Percentiles rank a stretch among this genome's conserved stretches.
Conservation (phyloP, 2,329 filamentous ascomycete genomes). For the Aureobasidium sp. region DNA sequence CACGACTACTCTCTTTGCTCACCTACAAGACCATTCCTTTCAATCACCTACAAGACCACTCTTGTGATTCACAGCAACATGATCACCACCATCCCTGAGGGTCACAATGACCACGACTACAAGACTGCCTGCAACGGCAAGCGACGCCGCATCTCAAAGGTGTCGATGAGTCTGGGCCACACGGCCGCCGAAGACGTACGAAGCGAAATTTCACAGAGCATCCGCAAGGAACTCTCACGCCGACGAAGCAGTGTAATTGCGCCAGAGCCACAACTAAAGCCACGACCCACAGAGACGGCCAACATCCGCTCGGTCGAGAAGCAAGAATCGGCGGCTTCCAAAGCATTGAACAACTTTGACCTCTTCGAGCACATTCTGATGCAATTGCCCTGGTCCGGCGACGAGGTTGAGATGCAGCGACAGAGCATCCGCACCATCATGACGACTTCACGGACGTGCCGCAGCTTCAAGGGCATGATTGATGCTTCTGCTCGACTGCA, state of each 20-base stretch:
- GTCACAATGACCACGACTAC: slow-evolving; percentile 4
- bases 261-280: not conserved
- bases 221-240: slow-evolving; percentile 8
- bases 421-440: slow-evolving; percentile 10
- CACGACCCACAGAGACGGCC: not conserved
- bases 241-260: slow-evolving; percentile 13
- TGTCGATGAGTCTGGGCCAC: slow-evolving; percentile 10
- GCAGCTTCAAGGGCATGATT: slow-evolving; percentile 15
- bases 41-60: not conserved
- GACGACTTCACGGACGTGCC: slow-evolving; percentile 3
- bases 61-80: not conserved
- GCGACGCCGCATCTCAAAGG: slow-evolving; percentile 11
- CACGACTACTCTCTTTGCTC: not conserved
- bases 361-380: slow-evolving; percentile 8
- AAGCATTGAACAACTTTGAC: slow-evolving; percentile 8
- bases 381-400: slow-evolving; percentile 8
- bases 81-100: not conserved
- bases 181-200: not conserved
- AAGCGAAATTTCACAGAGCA: slow-evolving; percentile 10
- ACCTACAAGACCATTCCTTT: not conserved
- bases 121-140: not conserved
- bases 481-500: slow-evolving; percentile 11
- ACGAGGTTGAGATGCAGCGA: not conserved
- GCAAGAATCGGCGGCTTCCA: not conserved
- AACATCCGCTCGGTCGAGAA: not conserved